Conservation (phyloP, 805 yeast species). For the Candida sonorensis region DNA sequence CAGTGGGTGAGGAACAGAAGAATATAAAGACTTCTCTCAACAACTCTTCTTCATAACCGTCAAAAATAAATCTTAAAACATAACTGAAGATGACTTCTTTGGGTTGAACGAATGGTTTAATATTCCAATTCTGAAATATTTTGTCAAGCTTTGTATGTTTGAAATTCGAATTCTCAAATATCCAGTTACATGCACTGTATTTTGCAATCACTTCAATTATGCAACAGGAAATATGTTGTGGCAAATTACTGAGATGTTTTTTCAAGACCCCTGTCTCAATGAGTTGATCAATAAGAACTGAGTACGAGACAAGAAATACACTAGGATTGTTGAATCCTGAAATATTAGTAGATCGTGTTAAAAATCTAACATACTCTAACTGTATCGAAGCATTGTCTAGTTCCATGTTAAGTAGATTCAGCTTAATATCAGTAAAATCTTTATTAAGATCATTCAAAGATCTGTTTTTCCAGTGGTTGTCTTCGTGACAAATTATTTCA, state of each 20-base stretch:
- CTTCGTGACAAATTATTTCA: too few species aligned
- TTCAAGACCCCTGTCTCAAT: constrained; percentile 32
- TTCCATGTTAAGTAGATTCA: constrained; percentile 9
- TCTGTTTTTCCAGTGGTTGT: too few species aligned
- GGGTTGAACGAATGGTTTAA: constrained; percentile 17
- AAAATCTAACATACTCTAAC: constrained; percentile 25
- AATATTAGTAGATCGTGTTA: constrained; percentile 29
- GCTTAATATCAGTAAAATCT: constrained; percentile 15
- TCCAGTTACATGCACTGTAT: constrained; percentile 43
- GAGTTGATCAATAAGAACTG: constrained; percentile 31
- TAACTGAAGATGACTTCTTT: constrained; percentile 17
- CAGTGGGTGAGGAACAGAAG: constrained; percentile 19
- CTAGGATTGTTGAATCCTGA: constrained; percentile 28
- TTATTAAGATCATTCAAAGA: constrained; percentile 12
- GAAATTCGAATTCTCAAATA: constrained; percentile 17
- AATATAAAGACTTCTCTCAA: constrained; percentile 19
- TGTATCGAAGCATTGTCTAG: constrained; percentile 21
- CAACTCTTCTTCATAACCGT: constrained; percentile 16
- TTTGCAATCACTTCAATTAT: constrained; percentile 35
- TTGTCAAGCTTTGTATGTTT: constrained; percentile 14
- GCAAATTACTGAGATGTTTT: constrained; percentile 22
- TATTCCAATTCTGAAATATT: constrained; percentile 28
- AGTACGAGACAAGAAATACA: constrained; percentile 32
- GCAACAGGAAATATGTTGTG: constrained; percentile 22
- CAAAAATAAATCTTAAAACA: constrained; percentile 7